phyloP scores from a whole-genome alignment of 2,329 filamentous ascomycete genomes.

The Nothomitra cinnamomea region DNA sequence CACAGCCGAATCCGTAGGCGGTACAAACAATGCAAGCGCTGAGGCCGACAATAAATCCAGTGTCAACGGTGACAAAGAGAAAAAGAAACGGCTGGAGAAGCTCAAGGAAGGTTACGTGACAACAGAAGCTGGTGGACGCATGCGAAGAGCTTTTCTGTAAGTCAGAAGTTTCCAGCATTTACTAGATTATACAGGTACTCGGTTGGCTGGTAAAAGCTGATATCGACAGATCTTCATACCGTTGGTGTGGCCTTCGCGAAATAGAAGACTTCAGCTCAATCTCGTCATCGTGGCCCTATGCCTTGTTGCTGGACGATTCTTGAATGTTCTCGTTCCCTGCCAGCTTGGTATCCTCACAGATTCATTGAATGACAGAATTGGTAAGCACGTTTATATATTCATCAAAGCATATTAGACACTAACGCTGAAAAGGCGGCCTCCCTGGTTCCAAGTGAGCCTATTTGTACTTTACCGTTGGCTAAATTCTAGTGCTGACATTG shows the following conservation, averaged over 20 bases:
- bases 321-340: conserved; percentile 64
- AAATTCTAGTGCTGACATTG: conserved; percentile 33
- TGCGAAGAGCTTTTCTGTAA: conserved; percentile 47
- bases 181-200: neutral
- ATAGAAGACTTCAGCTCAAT: conserved; percentile 48
- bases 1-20: conserved; percentile 17
- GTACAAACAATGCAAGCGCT: conserved; percentile 17
- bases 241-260: conserved; percentile 59
- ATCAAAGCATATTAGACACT: neutral
- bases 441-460: conserved; percentile 35
- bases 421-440: conserved; percentile 20
- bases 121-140: conserved; percentile 66
- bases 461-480: conserved; percentile 34
- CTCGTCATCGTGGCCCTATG: conserved; percentile 49
- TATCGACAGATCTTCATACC: conserved; percentile 43
- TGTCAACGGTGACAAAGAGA: conserved; percentile 33
- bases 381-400: conserved; percentile 12
- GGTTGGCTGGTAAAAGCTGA: neutral
- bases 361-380: conserved; percentile 32
- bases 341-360: conserved; percentile 69
- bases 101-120: conserved; percentile 45
- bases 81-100: conserved; percentile 33
- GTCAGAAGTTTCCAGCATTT: neutral
- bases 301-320: conserved; percentile 49
- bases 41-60: conserved; percentile 30